These are phyloP conservation scores for Yamadazyma membranifaciens DNA, from an alignment of 1,139 yeast species.

Conservation along the genomic window DNA sequence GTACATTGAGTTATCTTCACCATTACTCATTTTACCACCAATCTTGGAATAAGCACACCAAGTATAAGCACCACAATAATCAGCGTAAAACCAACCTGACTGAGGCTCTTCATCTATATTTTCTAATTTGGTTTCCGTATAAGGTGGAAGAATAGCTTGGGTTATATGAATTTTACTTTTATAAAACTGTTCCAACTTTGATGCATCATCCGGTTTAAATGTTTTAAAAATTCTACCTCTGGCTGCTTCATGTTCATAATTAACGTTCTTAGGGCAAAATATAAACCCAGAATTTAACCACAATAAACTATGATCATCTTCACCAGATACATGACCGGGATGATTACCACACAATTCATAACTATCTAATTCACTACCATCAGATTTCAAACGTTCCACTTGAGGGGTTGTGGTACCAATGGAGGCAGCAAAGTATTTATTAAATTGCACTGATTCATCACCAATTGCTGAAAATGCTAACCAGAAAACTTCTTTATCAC, in stretches of 20 bases:
- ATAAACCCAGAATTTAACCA: conserved; percentile 38
- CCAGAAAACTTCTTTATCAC: conserved; percentile 38
- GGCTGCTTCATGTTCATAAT: conserved; percentile 25
- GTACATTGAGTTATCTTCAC: conserved; percentile 22
- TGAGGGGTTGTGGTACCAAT: conserved; percentile 27
- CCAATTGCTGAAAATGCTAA: conserved; percentile 33
- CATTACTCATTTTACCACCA: conserved; percentile 29
- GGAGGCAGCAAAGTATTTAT: conserved; percentile 28
- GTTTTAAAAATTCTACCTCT: conserved; percentile 3
- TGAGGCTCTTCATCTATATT: conserved; percentile 28
- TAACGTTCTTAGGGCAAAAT: conserved; percentile 29
- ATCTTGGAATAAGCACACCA: conserved; percentile 47
- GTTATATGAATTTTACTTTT: conserved; percentile 22
- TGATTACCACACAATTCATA: conserved; percentile 43
- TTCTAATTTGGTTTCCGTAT: conserved; percentile 22
- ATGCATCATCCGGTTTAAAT: conserved; percentile 12
- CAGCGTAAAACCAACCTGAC: conserved; percentile 26
- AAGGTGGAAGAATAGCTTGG: conserved; percentile 34
- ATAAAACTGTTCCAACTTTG: conserved; percentile 10
- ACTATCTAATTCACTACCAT: conserved; percentile 21
- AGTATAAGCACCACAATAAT: conserved; percentile 39
- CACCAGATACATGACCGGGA: conserved; percentile 41
- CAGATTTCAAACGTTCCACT: conserved; percentile 18
- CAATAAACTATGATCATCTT: conserved; percentile 25
- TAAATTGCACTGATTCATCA: conserved; percentile 30